Evolutionary conservation across 805 yeast genomes (phyloP), one percentile per base, ranked within the genome.

Genomic region (Danielia reshetovae): DNA sequence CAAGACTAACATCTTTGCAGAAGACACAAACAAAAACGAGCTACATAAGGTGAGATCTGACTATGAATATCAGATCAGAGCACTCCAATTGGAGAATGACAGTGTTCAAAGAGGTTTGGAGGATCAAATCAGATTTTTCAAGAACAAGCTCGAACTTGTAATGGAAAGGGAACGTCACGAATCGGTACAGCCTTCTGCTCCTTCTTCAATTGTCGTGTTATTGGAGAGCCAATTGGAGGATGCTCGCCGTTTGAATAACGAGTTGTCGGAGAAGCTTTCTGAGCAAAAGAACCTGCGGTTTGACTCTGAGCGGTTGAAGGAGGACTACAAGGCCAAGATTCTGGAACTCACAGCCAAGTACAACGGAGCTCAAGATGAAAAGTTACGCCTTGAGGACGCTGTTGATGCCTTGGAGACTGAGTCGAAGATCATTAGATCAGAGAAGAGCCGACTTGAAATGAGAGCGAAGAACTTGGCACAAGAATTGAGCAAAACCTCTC

Each of bases 1-100:
- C 11, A 52, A 57, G 21, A 31, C 45, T 12, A 49, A 42, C 8
- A 29, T 38, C 4, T 38, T 43, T 14, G 13, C 23, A 9, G 30
- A 26, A 14, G 32, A 34, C 14, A n/a, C n/a, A 4, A 22, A 17
- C 14, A 27, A 30, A 32, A 26, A 7, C 12, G 36, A 34, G 17
- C 10, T 28, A 11, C 17, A 18, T 15, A 65, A 48, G 42, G 52
- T 60, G 1, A 68, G 65, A 35, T 41, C 60, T 4, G 54, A 53
- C 5, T 57, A 62, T 36, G 75, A 72, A 35, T 57, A 62, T 8
- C 57, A 63, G 32, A 49, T 67, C 23, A 60, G 62, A 22, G 41
- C 60, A 15, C 39, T 66, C 14, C 59, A 59, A 35, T 46, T 55
- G 15, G 79, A 74, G 18, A 52, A 62, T 27, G 64, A 61, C 10